These are phyloP conservation scores for Sarocladium oryzae DNA, from an alignment of 2,329 filamentous ascomycete genomes.

Conservation along the genomic window DNA sequence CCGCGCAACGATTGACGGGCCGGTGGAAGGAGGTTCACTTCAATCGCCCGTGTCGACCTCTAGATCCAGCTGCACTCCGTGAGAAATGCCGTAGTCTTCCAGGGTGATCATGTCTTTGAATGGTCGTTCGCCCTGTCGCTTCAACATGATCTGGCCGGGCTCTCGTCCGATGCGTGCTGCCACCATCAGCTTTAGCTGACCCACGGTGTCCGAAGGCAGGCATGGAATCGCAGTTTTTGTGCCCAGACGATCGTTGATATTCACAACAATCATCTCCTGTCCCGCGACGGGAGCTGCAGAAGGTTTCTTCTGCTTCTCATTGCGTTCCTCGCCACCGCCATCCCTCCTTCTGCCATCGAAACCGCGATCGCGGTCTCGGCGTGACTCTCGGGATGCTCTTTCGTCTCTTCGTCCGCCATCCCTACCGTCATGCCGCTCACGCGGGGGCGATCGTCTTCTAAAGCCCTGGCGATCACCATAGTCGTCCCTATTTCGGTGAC, in stretches of 20 bases:
- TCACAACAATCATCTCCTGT: slow-evolving; percentile 88
- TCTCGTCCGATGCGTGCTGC: slow-evolving; percentile 83
- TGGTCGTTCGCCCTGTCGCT: slow-evolving; percentile 84
- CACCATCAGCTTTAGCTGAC: slow-evolving; percentile 85
- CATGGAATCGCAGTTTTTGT: slow-evolving; percentile 95
- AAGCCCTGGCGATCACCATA: slow-evolving; percentile 28
- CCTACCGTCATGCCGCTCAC: slow-evolving; percentile 30
- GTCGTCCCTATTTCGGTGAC: slow-evolving; percentile 38
- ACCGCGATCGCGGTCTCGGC: slow-evolving; percentile 20
- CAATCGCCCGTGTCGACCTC: slow-evolving; percentile 57
- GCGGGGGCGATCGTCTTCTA: slow-evolving; percentile 37
- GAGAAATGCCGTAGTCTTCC: slow-evolving; percentile 90
- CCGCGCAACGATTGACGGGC: no score
- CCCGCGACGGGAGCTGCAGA: slow-evolving; percentile 24
- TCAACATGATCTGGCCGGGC: slow-evolving; percentile 84
- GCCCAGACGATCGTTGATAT: slow-evolving; percentile 90
- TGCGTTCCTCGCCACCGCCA: slow-evolving; percentile 28
- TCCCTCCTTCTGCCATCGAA: slow-evolving; percentile 23
- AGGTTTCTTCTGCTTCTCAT: slow-evolving; percentile 30
- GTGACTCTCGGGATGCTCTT: slow-evolving; percentile 27
- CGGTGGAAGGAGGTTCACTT: slow-evolving; percentile 14
- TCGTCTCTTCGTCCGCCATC: slow-evolving; percentile 23
- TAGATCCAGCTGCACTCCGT: slow-evolving; percentile 68
- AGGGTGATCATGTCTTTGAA: slow-evolving; percentile 88
- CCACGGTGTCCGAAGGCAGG: slow-evolving; percentile 74